Conservation (phyloP, 2,329 filamentous ascomycete species). For the Sclerotinia trifoliorum region DNA sequence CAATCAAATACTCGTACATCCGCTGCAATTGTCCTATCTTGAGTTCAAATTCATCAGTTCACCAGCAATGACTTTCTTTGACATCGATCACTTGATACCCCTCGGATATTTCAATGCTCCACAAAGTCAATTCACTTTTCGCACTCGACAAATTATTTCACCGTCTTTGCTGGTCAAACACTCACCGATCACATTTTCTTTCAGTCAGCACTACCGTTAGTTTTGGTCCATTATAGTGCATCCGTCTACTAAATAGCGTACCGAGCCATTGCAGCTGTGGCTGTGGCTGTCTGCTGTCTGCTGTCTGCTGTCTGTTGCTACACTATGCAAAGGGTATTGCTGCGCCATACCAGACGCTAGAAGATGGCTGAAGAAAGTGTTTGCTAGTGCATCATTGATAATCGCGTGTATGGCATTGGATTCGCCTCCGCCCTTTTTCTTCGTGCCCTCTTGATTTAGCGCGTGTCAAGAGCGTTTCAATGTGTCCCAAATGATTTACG, state of each 20-base stretch:
- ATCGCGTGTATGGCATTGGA: not conserved
- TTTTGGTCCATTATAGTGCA: conserved; percentile 1
- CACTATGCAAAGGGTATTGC: not conserved
- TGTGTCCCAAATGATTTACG: not conserved
- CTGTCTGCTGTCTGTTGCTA: too few species aligned
- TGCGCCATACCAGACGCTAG: not conserved
- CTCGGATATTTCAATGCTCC: not conserved
- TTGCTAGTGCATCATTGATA: not conserved
- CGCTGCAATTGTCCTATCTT: too few species aligned
- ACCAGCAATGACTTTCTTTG: not conserved
- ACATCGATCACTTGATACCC: not conserved
- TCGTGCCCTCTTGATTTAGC: not conserved
- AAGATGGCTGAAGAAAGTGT: not conserved
- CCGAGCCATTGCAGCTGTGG: not conserved
- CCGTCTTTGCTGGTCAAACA: not conserved
- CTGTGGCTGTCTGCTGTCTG: not conserved
- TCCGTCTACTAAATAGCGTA: not conserved
- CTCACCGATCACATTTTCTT: not conserved
- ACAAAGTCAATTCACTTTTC: not conserved
- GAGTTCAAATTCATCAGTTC: not conserved
- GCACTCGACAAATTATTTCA: not conserved
- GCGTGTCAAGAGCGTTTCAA: not conserved
- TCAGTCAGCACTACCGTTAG: not conserved
- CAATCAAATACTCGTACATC: not conserved
- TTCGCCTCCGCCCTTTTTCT: not conserved